Conservation (phyloP, 1,284 basidiomycete species). For the Pseudozyma sp. region DNA sequence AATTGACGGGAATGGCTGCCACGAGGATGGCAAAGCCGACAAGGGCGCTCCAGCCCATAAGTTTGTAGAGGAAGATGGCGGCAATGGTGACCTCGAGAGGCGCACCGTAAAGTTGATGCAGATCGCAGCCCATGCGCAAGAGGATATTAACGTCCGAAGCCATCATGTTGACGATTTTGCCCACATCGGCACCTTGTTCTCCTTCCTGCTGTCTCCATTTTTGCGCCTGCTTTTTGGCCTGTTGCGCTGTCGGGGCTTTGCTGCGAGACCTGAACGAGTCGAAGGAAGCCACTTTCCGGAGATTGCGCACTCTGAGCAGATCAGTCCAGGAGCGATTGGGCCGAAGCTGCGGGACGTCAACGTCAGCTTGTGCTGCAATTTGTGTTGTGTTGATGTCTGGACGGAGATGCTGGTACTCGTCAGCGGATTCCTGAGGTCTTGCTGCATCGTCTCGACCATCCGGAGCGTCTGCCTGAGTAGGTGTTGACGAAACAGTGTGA, state of each 20-base stretch:
- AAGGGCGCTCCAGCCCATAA: slow-evolving; percentile 86
- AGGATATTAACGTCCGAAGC: slow-evolving; percentile 68
- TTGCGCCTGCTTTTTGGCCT: slow-evolving; percentile 9
- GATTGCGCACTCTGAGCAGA: slow-evolving; percentile 2
- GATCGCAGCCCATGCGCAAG: slow-evolving; percentile 71
- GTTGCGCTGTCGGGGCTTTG: slow-evolving; percentile 1
- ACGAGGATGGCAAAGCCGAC: slow-evolving; percentile 83
- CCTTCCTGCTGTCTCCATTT: slow-evolving; percentile 22
- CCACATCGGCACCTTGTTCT: slow-evolving; percentile 69
- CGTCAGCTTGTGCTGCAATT: background rate
- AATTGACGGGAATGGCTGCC: slow-evolving; percentile 81
- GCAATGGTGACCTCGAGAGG: slow-evolving; percentile 86
- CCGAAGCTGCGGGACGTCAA: background rate
- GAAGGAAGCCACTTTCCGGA: slow-evolving; percentile 24
- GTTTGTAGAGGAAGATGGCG: slow-evolving; percentile 70
- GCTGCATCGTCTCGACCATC: background rate
- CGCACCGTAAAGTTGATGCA: slow-evolving; percentile 74
- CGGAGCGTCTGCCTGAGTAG: background rate
- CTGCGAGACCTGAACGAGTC: slow-evolving; percentile 21
- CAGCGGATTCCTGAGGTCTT: background rate
- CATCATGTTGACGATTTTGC: slow-evolving; percentile 73
- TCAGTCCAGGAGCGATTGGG: slow-evolving; percentile 17
- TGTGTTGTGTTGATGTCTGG: background rate
- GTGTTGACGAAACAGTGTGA: background rate
- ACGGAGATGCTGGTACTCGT: slow-evolving; percentile 3